These are phyloP conservation scores for Glonium stellatum DNA, from an alignment of 495 filamentous ascomycete species.

Conservation along the genomic window DNA sequence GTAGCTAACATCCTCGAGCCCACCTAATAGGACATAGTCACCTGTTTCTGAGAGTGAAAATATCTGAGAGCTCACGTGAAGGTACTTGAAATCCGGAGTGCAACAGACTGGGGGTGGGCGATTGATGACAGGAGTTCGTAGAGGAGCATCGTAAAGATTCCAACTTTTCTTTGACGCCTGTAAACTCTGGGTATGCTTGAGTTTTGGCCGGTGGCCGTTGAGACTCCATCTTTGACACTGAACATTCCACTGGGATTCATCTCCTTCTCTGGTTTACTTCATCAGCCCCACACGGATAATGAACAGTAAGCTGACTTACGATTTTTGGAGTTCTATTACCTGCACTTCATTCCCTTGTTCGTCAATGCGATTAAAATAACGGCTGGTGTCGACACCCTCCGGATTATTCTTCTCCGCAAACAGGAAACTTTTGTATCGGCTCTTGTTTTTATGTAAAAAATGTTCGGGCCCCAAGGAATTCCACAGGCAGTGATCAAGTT, in stretches of 20 bases:
- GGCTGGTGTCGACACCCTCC: background rate
- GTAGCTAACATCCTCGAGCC: background rate
- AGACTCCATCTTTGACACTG: background rate
- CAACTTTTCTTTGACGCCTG: background rate
- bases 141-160: background rate
- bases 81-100: background rate
- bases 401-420: background rate
- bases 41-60: background rate
- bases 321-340: background rate
- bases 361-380: background rate
- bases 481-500: slow-evolving; percentile 22
- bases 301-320: background rate
- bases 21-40: background rate
- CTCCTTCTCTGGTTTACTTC: background rate
- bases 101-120: background rate
- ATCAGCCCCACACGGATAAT: background rate
- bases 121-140: background rate
- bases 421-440: slow-evolving; percentile 13
- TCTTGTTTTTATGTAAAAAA: slow-evolving; percentile 6
- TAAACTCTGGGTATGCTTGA: background rate
- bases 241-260: background rate
- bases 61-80: background rate
- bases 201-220: background rate
- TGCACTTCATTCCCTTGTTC: background rate
- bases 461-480: slow-evolving; percentile 10